These are phyloP conservation scores for Aspergillus costaricaensis DNA, from an alignment of 2,329 filamentous ascomycete genomes.

Conservation along the genomic window DNA sequence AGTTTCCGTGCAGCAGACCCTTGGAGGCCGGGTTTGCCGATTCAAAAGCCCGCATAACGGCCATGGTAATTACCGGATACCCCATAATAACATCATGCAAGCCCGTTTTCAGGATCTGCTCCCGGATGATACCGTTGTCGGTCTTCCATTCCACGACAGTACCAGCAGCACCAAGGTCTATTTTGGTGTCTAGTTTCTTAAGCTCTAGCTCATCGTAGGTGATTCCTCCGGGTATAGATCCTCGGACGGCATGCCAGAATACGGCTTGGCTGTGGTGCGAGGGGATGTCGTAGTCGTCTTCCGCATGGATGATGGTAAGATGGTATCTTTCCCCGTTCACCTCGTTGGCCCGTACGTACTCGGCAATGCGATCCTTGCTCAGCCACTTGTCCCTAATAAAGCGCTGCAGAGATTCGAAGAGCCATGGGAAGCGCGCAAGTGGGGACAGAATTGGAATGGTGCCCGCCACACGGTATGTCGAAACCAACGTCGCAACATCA, in stretches of 20 bases:
- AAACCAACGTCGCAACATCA: conserved; percentile 55
- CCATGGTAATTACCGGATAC: conserved; percentile 12
- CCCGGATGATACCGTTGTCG: conserved; percentile 6
- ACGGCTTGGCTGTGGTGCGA: conserved; percentile 21
- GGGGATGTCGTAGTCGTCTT: conserved; percentile 40
- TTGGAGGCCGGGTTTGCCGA: neutral
- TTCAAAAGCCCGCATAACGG: conserved; percentile 12
- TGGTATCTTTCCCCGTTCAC: conserved; percentile 27
- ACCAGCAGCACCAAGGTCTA: conserved; percentile 8
- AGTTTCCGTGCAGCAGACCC: too few species aligned
- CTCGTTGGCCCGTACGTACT: conserved; percentile 10
- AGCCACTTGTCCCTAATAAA: conserved; percentile 18
- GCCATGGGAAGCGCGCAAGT: conserved; percentile 48
- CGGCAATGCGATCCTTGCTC: conserved; percentile 11
- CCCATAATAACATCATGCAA: conserved; percentile 15
- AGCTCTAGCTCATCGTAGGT: conserved; percentile 1
- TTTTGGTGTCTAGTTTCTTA: neutral
- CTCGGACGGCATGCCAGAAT: conserved; percentile 8
- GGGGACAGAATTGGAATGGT: conserved; percentile 58
- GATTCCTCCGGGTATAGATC: neutral
- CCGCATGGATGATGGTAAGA: conserved; percentile 38
- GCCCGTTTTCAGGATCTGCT: conserved; percentile 13
- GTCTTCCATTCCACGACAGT: conserved; percentile 12
- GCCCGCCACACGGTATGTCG: conserved; percentile 60
- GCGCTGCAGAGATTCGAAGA: conserved; percentile 14